A percentile compares a stretch with the other conserved stretches of the same genome.
Evolutionary conservation across 1,284 basidiomycete genomes (phyloP).

Genomic region (Cutaneotrichosporon sp.): DNA sequence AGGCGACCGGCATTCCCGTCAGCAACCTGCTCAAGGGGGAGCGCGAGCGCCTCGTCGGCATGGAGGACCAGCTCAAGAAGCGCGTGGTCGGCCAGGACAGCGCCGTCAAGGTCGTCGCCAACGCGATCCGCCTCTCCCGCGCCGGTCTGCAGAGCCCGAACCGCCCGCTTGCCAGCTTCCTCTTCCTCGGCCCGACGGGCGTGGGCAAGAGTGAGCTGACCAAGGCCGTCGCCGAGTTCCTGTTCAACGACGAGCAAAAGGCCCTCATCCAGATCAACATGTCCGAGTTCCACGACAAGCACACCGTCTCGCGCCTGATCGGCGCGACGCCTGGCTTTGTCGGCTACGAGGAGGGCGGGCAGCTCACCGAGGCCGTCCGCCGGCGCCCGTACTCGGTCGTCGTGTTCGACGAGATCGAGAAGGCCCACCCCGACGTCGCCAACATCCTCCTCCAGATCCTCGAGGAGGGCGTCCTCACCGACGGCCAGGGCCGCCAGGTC

Average conservation of each 20-base stretch:
- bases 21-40: slow-evolving; percentile 86
- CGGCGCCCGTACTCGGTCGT: slow-evolving; percentile 62
- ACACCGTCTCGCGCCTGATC: slow-evolving; percentile 85
- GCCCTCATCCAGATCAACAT: slow-evolving; percentile 88
- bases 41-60: slow-evolving; percentile 84
- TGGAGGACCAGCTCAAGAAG: slow-evolving; percentile 75
- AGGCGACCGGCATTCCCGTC: slow-evolving; percentile 88
- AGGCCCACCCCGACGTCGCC: slow-evolving; percentile 84
- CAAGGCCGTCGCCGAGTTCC: slow-evolving; percentile 79
- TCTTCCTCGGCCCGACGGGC: slow-evolving; percentile 83
- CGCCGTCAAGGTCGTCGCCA: slow-evolving; percentile 74
- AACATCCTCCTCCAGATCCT: slow-evolving; percentile 91
- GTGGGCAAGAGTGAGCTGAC: slow-evolving; percentile 77
- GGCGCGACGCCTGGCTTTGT: slow-evolving; percentile 92
- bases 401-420: slow-evolving; percentile 78
- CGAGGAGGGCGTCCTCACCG: slow-evolving; percentile 87
- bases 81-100: slow-evolving; percentile 89
- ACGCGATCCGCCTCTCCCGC: slow-evolving; percentile 86
- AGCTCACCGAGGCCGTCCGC: slow-evolving; percentile 83
- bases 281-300: slow-evolving; percentile 89
- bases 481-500: slow-evolving; percentile 55
- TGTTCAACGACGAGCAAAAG: slow-evolving; percentile 83
- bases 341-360: slow-evolving; percentile 81
- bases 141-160: slow-evolving; percentile 85
- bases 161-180: slow-evolving; percentile 85